phyloP scores from a whole-genome alignment of 1,139 yeast genomes.

The Torulaspora globosa region DNA sequence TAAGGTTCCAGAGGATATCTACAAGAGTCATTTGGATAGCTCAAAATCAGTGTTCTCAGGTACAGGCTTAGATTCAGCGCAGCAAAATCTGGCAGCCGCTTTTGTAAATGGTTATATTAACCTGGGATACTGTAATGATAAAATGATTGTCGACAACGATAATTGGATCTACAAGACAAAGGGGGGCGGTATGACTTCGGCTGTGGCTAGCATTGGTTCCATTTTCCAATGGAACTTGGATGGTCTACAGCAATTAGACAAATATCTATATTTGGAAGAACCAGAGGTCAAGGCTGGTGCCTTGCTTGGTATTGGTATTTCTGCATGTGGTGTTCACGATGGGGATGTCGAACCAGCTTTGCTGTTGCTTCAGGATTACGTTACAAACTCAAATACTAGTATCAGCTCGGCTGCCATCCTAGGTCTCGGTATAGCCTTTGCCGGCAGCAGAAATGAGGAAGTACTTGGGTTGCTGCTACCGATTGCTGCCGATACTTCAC shows the following conservation, averaged over 20 bases:
- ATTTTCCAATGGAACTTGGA: slow-evolving; percentile 91
- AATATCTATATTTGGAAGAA: slow-evolving; percentile 80
- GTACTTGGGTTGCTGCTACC: slow-evolving; percentile 75
- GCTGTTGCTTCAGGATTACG: slow-evolving; percentile 78
- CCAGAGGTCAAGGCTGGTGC: slow-evolving; percentile 95
- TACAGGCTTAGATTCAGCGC: slow-evolving; percentile 80
- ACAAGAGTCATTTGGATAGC: slow-evolving; percentile 83
- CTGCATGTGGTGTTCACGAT: slow-evolving; percentile 92
- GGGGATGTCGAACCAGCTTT: slow-evolving; percentile 87
- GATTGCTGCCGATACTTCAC: slow-evolving; percentile 74
- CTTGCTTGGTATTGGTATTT: slow-evolving; percentile 87
- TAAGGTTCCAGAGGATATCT: slow-evolving; percentile 91
- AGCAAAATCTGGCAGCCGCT: slow-evolving; percentile 91
- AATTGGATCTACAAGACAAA: slow-evolving; percentile 91
- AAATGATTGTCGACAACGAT: slow-evolving; percentile 71
- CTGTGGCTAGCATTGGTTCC: slow-evolving; percentile 90
- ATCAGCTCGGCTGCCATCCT: slow-evolving; percentile 77
- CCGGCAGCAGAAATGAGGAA: slow-evolving; percentile 88
- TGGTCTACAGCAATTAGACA: slow-evolving; percentile 86
- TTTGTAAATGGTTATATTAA: slow-evolving; percentile 91
- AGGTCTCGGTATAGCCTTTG: slow-evolving; percentile 92
- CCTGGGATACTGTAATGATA: slow-evolving; percentile 86
- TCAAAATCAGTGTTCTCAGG: slow-evolving; percentile 50
- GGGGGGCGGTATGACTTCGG: slow-evolving; percentile 88
- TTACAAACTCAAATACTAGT: slow-evolving; percentile 49